Percentiles rank a stretch among this genome's conserved stretches.
Evolutionary conservation across 2,329 filamentous ascomycete species (phyloP).

Genomic region (Alternaria sp.): DNA sequence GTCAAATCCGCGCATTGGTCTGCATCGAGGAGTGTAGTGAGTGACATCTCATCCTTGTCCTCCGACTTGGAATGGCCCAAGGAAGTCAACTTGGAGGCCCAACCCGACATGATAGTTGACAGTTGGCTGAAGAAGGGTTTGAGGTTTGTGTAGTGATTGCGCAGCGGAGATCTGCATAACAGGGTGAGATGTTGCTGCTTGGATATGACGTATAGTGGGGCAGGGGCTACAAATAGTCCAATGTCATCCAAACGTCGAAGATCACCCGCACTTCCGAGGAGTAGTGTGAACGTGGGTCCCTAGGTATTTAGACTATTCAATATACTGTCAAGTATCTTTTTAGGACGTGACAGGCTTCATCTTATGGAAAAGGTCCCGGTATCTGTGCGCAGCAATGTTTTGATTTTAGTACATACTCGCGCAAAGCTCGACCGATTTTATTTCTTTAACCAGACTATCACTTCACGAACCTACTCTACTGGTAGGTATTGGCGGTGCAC

Average conservation of each 20-base stretch:
- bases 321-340: background rate
- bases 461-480: slow-evolving; percentile 29
- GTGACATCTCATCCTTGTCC: slow-evolving; percentile 44
- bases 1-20: slow-evolving; percentile 58
- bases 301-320: background rate
- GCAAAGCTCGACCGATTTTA: background rate
- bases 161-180: slow-evolving; percentile 6
- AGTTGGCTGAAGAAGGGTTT: background rate
- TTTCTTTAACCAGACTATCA: background rate
- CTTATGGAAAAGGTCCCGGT: background rate
- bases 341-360: background rate
- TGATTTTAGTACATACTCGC: background rate
- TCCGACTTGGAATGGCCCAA: slow-evolving; percentile 44
- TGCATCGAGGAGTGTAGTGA: slow-evolving; percentile 56
- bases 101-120: slow-evolving; percentile 36
- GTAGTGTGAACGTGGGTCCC: background rate
- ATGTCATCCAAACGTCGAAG: background rate
- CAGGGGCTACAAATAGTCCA: background rate
- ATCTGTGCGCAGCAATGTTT: background rate
- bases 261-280: slow-evolving; percentile 2
- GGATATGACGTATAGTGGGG: slow-evolving; percentile 32
- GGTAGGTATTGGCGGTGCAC: slow-evolving; percentile 26
- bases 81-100: slow-evolving; percentile 45
- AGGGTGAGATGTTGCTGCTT: slow-evolving; percentile 15
- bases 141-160: slow-evolving; percentile 1